phyloP scores from a whole-genome alignment of 306 rosid species.

The Amphicarpaea edgeworthii region DNA sequence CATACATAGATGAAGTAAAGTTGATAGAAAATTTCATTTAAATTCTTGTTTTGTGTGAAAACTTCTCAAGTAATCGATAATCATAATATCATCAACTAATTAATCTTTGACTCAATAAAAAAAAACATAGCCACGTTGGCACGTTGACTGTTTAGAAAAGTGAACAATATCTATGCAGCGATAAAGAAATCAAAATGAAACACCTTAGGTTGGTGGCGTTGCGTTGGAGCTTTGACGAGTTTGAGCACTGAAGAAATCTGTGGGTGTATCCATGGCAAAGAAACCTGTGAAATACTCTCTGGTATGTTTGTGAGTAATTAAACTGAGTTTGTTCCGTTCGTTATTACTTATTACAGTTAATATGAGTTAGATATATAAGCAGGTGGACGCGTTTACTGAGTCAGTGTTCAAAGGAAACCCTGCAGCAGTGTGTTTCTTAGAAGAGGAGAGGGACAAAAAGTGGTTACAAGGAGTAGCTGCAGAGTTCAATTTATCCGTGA shows the following conservation, averaged over 20 bases:
- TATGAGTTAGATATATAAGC: slow-evolving; percentile 3
- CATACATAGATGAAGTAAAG: no score
- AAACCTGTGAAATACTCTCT: slow-evolving; percentile 63
- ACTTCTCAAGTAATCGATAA: no score
- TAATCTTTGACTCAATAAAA: no score
- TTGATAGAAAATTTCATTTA: no score
- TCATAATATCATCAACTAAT: no score
- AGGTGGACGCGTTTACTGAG: slow-evolving; percentile 80
- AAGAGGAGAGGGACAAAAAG: slow-evolving; percentile 59
- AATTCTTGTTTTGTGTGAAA: no score
- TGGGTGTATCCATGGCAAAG: slow-evolving; percentile 47
- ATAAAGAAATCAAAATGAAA: not conserved
- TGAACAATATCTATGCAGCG: not conserved
- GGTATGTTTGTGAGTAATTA: slow-evolving; percentile 48
- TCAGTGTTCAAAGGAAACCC: slow-evolving; percentile 80
- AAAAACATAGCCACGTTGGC: no score
- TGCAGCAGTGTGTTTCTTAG: slow-evolving; percentile 74
- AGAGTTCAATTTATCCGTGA: slow-evolving; percentile 67
- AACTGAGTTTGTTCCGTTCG: not conserved
- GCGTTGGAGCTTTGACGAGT: not conserved
- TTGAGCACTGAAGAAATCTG: not conserved
- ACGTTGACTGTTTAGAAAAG: not conserved
- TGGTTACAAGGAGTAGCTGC: slow-evolving; percentile 72
- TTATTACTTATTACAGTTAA: not conserved
- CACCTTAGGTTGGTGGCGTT: not conserved